Evolutionary conservation across 163 green algal genomes (phyloP).

Genomic region (Chloroidium sp.): DNA sequence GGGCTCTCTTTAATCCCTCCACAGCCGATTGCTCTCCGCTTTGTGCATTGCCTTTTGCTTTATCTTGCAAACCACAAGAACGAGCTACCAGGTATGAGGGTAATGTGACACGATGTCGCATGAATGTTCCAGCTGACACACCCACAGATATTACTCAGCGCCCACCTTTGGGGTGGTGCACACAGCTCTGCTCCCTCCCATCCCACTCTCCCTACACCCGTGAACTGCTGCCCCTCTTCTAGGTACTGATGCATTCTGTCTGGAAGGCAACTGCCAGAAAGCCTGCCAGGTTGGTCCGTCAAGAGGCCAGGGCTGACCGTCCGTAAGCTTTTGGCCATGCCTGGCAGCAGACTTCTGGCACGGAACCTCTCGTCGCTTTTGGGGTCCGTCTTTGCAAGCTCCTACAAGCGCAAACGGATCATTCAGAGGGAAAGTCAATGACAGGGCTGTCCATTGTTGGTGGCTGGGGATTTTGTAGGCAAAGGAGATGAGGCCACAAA

Average conservation of each 20-base stretch:
- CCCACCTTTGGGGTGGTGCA: too few species aligned
- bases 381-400: conserved; percentile 14
- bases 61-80: not conserved
- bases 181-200: too few species aligned
- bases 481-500: not conserved
- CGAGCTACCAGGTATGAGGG: not conserved
- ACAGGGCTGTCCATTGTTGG: not conserved
- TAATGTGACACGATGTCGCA: not conserved
- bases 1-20: too few species aligned
- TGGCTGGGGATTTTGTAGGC: not conserved
- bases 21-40: too few species aligned
- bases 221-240: not conserved
- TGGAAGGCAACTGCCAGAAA: too few species aligned
- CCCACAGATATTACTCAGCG: too few species aligned
- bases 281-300: not conserved
- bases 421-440: not conserved
- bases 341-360: conserved; percentile 29
- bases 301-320: conserved; percentile 7
- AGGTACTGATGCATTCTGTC: not conserved
- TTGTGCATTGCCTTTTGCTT: too few species aligned
- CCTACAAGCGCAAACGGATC: conserved; percentile 4
- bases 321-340: conserved; percentile 35
- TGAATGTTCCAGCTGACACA: too few species aligned
- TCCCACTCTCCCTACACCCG: too few species aligned
- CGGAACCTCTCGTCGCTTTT: conserved; percentile 35